Evolutionary conservation across 139 green algal species (phyloP).

Genomic region (Chlorella vulgaris): DNA sequence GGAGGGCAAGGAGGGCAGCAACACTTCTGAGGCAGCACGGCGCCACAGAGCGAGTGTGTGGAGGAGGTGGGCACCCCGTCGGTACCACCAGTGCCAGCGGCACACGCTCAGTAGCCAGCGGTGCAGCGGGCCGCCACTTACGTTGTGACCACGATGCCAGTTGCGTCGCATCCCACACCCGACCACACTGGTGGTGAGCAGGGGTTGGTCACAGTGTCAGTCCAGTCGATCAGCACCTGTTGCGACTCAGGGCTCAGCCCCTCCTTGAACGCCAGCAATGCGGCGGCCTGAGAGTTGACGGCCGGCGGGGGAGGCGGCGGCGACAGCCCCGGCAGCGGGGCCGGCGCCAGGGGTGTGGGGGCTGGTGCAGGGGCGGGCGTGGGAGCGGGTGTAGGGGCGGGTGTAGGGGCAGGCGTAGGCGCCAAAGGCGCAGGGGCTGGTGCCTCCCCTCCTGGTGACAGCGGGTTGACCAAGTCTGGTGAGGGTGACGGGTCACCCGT

Average conservation of each 20-base stretch:
- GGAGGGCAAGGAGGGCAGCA: not conserved
- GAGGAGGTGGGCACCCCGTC: not conserved
- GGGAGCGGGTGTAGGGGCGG: not conserved
- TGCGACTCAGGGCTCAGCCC: not conserved
- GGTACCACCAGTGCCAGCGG: too few species aligned
- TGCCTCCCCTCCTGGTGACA: not conserved
- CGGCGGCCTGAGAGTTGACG: not conserved
- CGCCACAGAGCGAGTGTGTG: too few species aligned
- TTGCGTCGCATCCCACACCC: constrained; percentile 33
- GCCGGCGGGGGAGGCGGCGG: not conserved
- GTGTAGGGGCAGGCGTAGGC: not conserved
- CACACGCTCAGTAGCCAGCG: not conserved
- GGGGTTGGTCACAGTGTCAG: not conserved
- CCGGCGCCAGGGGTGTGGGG: not conserved
- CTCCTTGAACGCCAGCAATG: constrained; percentile 30
- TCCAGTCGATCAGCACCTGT: constrained; percentile 43
- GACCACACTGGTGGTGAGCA: constrained; percentile 16
- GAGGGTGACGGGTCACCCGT: not conserved
- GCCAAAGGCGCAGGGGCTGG: not conserved
- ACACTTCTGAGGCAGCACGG: too few species aligned
- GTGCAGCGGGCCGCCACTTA: constrained; percentile 10
- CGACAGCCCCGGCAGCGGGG: not conserved
- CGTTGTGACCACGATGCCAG: not conserved
- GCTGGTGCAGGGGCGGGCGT: not conserved
- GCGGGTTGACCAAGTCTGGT: not conserved